Evolutionary conservation across 2,329 filamentous ascomycete species (phyloP), one percentile per base, ranked within the genome.

Genomic region (Pestalotiopsis sp.): DNA sequence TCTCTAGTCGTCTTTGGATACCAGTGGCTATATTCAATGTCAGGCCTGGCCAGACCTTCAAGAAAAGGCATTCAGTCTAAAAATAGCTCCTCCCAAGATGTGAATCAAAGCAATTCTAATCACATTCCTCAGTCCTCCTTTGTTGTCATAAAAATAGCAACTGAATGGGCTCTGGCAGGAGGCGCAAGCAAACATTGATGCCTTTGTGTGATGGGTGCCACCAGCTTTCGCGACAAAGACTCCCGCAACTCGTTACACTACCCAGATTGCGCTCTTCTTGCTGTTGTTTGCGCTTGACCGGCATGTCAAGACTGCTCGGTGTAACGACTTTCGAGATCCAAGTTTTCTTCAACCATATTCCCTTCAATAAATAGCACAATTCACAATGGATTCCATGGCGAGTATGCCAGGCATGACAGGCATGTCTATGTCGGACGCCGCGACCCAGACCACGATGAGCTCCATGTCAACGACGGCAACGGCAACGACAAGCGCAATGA

Each of bases 391-490:
- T 3, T 66, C 57, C 14, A 66, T 65, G 52, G 63, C 63, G 49
- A 58, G 60, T 17, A 66, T 66, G 60, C 31, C 31, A 36, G 31
- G 31, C 7, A 68, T 68, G 66, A 31, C 66, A 1, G 66, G 60
- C 49, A 68, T 68, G 67, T 56, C 13, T 39, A 66, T 68, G 67
- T 25, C 62, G 17, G 67, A 65, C 25, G 52, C 57, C 56, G 66
- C 45, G 38, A 27, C 62, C 20, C 45, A 27, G 20, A 39, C 45
- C 5, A 56, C 25, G n/a, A 58, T 31, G 31, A 12, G 23, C 4
- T 39, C 60, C 23, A 12, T 38, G 14, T 63, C 63, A 1, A 52
- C 45, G 20, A 52, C n/a, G 45, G 17, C 45, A 20, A 52, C 45
- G 45, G 45, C 45, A 5, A 66, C 67, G 13, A 17, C 63, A 9